Base-by-base conservation (phyloP, 345 rosid species). In the Aquilaria sinensis region DNA sequence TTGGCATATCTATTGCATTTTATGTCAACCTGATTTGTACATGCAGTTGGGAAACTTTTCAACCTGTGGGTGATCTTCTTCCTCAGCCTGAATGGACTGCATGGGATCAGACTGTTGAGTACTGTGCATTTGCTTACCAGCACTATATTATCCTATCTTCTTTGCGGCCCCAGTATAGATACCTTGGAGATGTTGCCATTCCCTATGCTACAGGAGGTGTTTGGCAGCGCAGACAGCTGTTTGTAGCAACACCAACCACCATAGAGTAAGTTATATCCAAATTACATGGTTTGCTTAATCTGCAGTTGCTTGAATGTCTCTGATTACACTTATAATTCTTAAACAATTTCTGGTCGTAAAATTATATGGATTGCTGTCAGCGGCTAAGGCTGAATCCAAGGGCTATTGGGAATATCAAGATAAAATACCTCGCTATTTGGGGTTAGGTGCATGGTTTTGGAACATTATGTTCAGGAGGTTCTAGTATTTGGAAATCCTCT, bases 1-100 rank as follows among this genome's bases (percentile, higher is more conserved):
- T 3, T 37, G 43, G 43, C 43, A 37, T 31, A 30, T 31, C 46
- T 45, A 46, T 14, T 60, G 16, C 67, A 59, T 30, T n/a, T 56
- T 47, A 8, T 1, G 33, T 41, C 10, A 3, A 8, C 45, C 53
- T 69, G 45, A 3, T 34, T 74, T 56, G 58, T 48, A 66, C 72
- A 51, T 75, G 85, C 81, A 90, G 99, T 70, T 94, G 99, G 99
- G 99, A 90, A 75, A 90, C 83, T 74, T 94, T 90, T 77, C 88
- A 88, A 76, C 96, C 99, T 47, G 93, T 94, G 46, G 96, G 99
- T 67, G 86, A 80, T 64, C 80, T 94, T 76, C 90, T 94, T 83
- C 96, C 97, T 81, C 99, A 90, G 79, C 99, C 97, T 66, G 99
- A 94, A 65, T 94, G 97, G 97, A 81, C 99, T 56, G 97, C 97